Percentiles rank a stretch among this genome's conserved stretches.
Evolutionary conservation across 768 basidiomycete species (phyloP).

Genomic region (Chlorophyllum brunneum): DNA sequence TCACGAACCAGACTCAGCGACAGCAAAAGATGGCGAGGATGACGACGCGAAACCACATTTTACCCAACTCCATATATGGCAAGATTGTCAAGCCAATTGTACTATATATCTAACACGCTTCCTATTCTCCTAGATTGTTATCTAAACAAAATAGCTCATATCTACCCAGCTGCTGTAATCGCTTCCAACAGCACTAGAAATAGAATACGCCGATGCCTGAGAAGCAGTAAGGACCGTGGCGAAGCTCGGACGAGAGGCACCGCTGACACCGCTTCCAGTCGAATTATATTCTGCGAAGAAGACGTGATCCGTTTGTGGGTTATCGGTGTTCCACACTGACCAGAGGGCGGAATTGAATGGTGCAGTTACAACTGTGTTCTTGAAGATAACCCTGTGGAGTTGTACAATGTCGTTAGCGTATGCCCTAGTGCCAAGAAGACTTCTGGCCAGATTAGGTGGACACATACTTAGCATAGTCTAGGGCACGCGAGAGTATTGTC

Average conservation of each 20-base stretch:
- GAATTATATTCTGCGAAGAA: conserved; percentile 44
- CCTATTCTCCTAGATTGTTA: too few relatives aligned
- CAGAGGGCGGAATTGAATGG: conserved; percentile 40
- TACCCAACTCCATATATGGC: too few relatives aligned
- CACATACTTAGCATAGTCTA: conserved; percentile 42
- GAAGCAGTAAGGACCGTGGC: conserved; percentile 31
- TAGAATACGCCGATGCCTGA: conserved; percentile 34
- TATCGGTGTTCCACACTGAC: conserved; percentile 40
- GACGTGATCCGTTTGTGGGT: conserved; percentile 36
- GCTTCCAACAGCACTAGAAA: conserved; percentile 43
- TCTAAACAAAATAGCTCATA: conserved; percentile 30
- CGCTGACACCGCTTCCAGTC: conserved; percentile 34
- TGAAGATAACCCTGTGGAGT: conserved; percentile 41
- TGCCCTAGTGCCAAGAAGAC: not conserved
- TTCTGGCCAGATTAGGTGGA: not conserved
- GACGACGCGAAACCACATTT: too few relatives aligned
- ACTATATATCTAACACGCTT: too few relatives aligned
- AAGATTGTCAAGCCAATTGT: too few relatives aligned
- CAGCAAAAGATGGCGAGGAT: too few relatives aligned
- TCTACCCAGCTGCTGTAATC: conserved; percentile 47
- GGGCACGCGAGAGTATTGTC: not conserved
- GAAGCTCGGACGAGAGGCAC: conserved; percentile 34
- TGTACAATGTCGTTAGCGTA: not conserved
- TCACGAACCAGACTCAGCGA: too few relatives aligned
- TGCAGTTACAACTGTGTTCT: conserved; percentile 38